Evolutionary conservation across 1,139 yeast species (phyloP).

Genomic region (Blastobotrys capitulatus): DNA sequence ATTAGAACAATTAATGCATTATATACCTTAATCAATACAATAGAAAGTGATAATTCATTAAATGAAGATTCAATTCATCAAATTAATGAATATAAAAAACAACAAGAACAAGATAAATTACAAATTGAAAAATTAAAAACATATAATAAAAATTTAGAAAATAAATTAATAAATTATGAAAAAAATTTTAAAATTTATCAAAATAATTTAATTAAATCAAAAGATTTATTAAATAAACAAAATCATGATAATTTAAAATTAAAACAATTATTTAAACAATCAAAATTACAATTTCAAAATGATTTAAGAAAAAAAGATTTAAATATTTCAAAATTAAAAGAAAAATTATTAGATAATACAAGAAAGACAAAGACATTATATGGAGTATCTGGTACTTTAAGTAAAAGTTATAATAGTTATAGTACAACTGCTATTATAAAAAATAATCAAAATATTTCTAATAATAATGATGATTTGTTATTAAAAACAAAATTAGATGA

Average conservation of each 20-base stretch:
- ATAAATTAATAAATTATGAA: conserved; percentile 11
- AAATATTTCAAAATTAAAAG: conserved; percentile 23
- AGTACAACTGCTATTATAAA: conserved; percentile 6
- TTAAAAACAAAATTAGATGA: not conserved
- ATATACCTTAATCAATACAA: conserved; percentile 25
- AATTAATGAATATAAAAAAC: conserved; percentile 15
- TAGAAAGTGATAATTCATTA: conserved; percentile 20
- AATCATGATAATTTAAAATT: conserved; percentile 13
- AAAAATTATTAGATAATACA: conserved; percentile 19
- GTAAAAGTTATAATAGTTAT: conserved; percentile 19
- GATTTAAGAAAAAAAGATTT: conserved; percentile 28
- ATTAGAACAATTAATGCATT: conserved; percentile 27
- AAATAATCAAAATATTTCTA: not conserved
- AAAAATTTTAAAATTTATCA: conserved; percentile 12
- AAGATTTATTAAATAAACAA: conserved; percentile 11
- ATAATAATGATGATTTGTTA: too few relatives aligned
- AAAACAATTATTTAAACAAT: conserved; percentile 16
- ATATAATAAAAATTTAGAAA: conserved; percentile 16
- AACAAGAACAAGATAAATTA: conserved; percentile 17
- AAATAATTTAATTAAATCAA: conserved; percentile 12
- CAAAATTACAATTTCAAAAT: conserved; percentile 23
- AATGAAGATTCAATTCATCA: conserved; percentile 12
- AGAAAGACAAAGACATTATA: conserved; percentile 18
- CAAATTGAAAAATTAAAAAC: conserved; percentile 13
- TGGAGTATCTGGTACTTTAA: conserved; percentile 24